These are phyloP conservation scores for Agastache rugosa DNA, from an alignment of 257 asterid genomes.

Conservation along the genomic window DNA sequence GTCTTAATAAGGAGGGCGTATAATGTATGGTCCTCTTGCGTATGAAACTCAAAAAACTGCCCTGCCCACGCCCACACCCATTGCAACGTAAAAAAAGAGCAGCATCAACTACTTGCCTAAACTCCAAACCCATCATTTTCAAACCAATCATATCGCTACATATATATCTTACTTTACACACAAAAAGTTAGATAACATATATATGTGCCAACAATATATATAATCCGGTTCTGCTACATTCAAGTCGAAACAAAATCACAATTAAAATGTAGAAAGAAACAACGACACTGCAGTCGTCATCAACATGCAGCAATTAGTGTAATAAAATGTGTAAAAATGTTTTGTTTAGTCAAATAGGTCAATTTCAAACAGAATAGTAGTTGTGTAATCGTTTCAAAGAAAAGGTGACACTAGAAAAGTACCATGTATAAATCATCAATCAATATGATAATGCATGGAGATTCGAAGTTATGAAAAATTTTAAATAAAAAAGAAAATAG, in stretches of 20 bases:
- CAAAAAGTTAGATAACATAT: too few relatives aligned
- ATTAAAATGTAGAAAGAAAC: not conserved
- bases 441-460: not conserved
- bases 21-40: not conserved
- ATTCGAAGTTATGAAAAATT: not conserved
- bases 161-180: not conserved
- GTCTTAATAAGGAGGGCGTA: too few relatives aligned
- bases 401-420: not conserved
- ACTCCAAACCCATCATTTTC: not conserved
- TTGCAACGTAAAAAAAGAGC: not conserved
- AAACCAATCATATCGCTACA: too few relatives aligned
- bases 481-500: not conserved
- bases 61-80: not conserved
- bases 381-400: not conserved
- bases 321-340: too few relatives aligned
- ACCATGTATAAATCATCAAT: not conserved
- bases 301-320: not conserved
- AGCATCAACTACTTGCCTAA: not conserved
- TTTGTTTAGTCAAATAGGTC: not conserved
- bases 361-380: not conserved
- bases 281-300: not conserved
- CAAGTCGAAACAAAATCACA: not conserved
- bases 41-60: not conserved
- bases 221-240: too few relatives aligned
- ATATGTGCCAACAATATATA: too few relatives aligned